A percentile compares a stretch with the other conserved stretches of the same genome.
Conservation (phyloP, 225 moss, liverwort and hornwort genomes). For the Marchantia paleacea region DNA sequence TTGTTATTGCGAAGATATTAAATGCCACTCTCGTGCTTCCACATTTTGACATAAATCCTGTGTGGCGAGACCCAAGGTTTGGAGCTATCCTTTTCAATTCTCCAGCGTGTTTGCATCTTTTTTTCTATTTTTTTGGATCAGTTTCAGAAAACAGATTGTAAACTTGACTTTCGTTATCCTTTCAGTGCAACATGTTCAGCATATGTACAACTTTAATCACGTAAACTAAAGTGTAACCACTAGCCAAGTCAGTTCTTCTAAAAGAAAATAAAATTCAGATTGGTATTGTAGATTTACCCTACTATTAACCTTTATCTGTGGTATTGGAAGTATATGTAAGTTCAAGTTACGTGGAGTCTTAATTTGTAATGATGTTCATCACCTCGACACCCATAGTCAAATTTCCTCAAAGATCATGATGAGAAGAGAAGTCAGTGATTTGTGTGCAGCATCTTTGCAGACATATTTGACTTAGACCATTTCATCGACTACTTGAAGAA, state of each 20-base stretch:
- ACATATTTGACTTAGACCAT: conserved; percentile 82
- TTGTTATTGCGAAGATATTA: conserved; percentile 86
- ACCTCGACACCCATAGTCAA: background rate
- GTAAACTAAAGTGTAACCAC: too few species aligned
- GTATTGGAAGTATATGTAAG: too few species aligned
- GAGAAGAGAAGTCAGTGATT: conserved; percentile 33
- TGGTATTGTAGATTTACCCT: too few species aligned
- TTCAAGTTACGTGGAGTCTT: too few species aligned
- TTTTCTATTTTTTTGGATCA: too few species aligned
- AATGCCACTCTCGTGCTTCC: conserved; percentile 86
- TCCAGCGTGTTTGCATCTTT: background rate
- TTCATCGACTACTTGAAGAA: conserved; percentile 61
- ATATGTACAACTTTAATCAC: too few species aligned
- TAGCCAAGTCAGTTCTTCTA: too few species aligned
- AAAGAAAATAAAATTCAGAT: too few species aligned
- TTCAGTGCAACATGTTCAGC: too few species aligned
- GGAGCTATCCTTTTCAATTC: conserved; percentile 2
- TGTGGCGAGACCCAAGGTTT: conserved; percentile 92
- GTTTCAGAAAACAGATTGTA: too few species aligned
- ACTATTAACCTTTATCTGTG: too few species aligned
- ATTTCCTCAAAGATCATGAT: conserved; percentile 11
- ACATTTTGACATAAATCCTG: conserved; percentile 80
- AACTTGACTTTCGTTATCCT: too few species aligned
- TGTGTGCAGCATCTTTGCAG: conserved; percentile 85
- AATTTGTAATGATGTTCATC: background rate